These are phyloP conservation scores for Saccharum officinarum DNA, from an alignment of 176 grass and related monocot species.

Conservation along the genomic window DNA sequence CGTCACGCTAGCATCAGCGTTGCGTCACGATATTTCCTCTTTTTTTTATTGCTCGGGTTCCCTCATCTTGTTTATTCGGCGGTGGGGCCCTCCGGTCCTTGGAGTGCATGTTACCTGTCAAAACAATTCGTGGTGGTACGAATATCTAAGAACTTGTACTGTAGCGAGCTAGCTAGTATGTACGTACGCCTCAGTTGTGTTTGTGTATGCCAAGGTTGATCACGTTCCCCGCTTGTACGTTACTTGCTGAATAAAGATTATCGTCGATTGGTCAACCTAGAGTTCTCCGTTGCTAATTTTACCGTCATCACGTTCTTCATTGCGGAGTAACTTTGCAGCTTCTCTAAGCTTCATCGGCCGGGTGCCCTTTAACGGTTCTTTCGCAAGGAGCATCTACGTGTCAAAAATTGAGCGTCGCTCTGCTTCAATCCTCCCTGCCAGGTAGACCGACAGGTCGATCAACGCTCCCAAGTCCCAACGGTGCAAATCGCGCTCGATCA, in stretches of 20 bases:
- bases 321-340: neutral
- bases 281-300: neutral
- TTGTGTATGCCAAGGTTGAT: conserved; percentile 27
- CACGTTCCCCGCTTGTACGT: neutral
- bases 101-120: conserved; percentile 29
- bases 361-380: neutral
- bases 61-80: neutral
- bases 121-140: conserved; percentile 2
- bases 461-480: too few relatives aligned
- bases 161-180: too few relatives aligned
- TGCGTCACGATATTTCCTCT: neutral
- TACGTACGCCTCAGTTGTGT: neutral
- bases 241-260: neutral
- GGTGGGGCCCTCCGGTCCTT: neutral
- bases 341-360: neutral
- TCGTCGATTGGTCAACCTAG: neutral
- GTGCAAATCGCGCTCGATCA: too few relatives aligned
- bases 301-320: neutral
- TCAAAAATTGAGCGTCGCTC: neutral
- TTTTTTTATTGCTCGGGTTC: neutral
- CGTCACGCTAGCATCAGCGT: conserved; percentile 40
- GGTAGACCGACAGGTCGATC: neutral
- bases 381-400: neutral
- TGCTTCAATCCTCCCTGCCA: too few relatives aligned
- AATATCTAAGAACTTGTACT: neutral